These are phyloP conservation scores for Starmerella floricola DNA, from an alignment of 805 yeast species.

Conservation along the genomic window DNA sequence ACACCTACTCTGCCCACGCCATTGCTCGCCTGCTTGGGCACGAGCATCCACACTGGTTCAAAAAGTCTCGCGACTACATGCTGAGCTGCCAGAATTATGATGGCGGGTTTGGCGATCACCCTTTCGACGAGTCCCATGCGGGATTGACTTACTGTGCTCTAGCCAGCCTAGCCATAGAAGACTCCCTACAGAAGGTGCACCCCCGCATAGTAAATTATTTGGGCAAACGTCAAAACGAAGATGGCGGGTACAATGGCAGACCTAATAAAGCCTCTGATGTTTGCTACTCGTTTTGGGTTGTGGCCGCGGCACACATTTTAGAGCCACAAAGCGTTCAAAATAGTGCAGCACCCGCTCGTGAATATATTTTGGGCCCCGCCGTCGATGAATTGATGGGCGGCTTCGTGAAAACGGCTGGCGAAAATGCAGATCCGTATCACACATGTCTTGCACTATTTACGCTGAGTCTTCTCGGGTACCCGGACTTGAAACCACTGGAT, in stretches of 20 bases:
- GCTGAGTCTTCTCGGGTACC: slow-evolving; percentile 28
- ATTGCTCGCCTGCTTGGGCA: slow-evolving; percentile 27
- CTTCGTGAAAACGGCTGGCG: slow-evolving; percentile 49
- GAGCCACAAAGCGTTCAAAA: slow-evolving; percentile 13
- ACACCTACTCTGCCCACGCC: slow-evolving; percentile 59
- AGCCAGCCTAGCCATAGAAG: slow-evolving; percentile 42
- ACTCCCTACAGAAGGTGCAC: background rate
- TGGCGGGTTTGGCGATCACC: slow-evolving; percentile 60
- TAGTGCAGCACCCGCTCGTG: slow-evolving; percentile 25
- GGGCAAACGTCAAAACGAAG: slow-evolving; percentile 15
- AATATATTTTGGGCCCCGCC: slow-evolving; percentile 42
- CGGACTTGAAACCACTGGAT: slow-evolving; percentile 23
- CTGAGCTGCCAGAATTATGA: slow-evolving; percentile 32
- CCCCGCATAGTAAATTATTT: slow-evolving; percentile 1
- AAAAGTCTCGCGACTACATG: slow-evolving; percentile 34
- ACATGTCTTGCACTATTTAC: slow-evolving; percentile 45
- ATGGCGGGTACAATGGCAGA: slow-evolving; percentile 78
- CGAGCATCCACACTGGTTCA: slow-evolving; percentile 31
- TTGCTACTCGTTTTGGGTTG: slow-evolving; percentile 78
- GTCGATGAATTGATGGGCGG: slow-evolving; percentile 65
- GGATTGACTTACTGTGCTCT: slow-evolving; percentile 82
- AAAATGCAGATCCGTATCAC: slow-evolving; percentile 52
- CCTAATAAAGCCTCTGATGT: slow-evolving; percentile 76
- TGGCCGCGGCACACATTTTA: slow-evolving; percentile 45
- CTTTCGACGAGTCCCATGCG: slow-evolving; percentile 56